These are phyloP conservation scores for Viridothelium virens DNA, from an alignment of 495 filamentous ascomycete species.

Conservation along the genomic window DNA sequence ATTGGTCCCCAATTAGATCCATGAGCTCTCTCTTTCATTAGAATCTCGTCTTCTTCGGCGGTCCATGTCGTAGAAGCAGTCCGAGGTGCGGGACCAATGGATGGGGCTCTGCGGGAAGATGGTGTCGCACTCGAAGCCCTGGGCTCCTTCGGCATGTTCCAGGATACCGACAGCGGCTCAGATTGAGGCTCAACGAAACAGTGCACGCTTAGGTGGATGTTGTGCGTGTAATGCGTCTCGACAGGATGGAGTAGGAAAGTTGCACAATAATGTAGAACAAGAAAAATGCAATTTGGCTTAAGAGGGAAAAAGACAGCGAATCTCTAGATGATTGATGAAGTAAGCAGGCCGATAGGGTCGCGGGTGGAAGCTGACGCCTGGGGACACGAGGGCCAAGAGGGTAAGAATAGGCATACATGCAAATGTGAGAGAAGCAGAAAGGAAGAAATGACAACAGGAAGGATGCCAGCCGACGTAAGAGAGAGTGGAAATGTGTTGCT, in stretches of 20 bases:
- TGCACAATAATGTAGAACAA: conserved; percentile 3
- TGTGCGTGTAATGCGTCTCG: neutral
- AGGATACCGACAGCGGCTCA: neutral
- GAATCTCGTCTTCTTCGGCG: conserved; percentile 52
- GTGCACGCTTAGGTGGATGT: neutral
- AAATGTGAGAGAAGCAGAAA: neutral
- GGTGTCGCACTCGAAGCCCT: conserved; percentile 13
- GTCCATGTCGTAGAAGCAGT: conserved; percentile 46
- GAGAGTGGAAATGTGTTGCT: conserved; percentile 12
- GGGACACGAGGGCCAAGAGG: conserved; percentile 9
- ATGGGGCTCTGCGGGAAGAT: conserved; percentile 12
- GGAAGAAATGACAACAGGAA: neutral
- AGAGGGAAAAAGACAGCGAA: conserved; percentile 8
- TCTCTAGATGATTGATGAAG: neutral
- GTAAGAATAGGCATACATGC: conserved; percentile 11
- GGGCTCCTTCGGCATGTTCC: conserved; percentile 26
- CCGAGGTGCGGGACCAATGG: conserved; percentile 15
- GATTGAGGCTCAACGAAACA: neutral
- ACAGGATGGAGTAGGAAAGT: neutral
- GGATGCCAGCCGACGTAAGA: neutral
- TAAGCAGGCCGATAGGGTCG: neutral
- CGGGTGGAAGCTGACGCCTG: neutral
- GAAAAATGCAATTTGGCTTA: conserved; percentile 7
- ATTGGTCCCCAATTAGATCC: conserved; percentile 68
- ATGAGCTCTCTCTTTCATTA: conserved; percentile 53